Evolutionary conservation across 1,284 basidiomycete genomes (phyloP).

Genomic region (Malassezia slooffiae): DNA sequence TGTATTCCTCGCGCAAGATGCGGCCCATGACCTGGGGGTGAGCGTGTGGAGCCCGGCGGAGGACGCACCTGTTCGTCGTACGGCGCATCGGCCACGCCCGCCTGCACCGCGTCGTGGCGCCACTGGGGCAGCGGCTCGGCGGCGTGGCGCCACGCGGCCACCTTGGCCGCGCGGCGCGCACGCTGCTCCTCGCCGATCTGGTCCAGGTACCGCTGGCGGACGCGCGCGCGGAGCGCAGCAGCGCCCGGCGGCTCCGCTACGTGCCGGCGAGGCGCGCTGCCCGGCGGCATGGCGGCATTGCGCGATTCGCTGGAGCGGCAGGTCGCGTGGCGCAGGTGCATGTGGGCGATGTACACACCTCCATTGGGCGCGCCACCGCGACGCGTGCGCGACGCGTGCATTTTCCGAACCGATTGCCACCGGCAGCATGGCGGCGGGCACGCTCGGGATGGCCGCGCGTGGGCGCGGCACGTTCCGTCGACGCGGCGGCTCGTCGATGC

Average conservation of each 20-base stretch:
- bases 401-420: slow-evolving; percentile 3
- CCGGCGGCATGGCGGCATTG: no score
- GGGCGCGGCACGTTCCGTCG: slow-evolving; percentile 20
- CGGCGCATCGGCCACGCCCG: neutral
- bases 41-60: neutral
- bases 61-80: slow-evolving; percentile 5
- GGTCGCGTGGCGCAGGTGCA: no score
- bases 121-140: neutral
- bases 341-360: neutral
- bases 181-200: slow-evolving; percentile 3
- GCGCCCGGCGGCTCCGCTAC: no score
- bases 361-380: slow-evolving; percentile 3
- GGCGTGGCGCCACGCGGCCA: neutral
- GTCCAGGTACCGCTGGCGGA: neutral
- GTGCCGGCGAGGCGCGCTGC: no score
- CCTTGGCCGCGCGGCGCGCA: neutral
- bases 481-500: slow-evolving; percentile 12
- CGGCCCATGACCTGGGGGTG: slow-evolving; percentile 8
- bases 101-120: slow-evolving; percentile 1
- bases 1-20: slow-evolving; percentile 16
- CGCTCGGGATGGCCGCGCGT: slow-evolving; percentile 5
- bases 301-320: no score
- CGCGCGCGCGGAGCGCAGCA: slow-evolving; percentile 1
- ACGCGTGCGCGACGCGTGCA: neutral
- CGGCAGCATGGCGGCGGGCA: no score